phyloP scores from a whole-genome alignment of 2,329 filamentous ascomycete genomes.

The Arthroderma sp. region DNA sequence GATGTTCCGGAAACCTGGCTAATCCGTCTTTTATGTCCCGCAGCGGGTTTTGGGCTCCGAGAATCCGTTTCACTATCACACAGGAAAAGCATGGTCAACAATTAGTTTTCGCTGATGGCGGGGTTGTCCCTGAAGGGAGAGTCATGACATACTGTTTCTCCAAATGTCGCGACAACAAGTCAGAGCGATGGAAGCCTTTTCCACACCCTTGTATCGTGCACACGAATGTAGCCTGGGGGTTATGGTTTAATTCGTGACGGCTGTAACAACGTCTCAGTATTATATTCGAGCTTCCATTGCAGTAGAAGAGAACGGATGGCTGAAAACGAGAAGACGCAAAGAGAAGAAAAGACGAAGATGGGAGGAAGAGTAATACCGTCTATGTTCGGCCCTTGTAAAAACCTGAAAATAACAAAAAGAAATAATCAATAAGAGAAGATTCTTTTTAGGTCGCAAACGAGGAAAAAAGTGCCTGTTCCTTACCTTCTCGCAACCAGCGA shows the following conservation, averaged over 20 bases:
- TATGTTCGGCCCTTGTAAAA: conserved; percentile 38
- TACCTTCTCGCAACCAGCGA: conserved; percentile 36
- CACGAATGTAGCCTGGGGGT: conserved; percentile 32
- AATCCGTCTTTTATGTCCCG: conserved; percentile 5
- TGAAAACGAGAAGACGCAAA: too few relatives aligned
- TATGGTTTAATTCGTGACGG: conserved; percentile 40
- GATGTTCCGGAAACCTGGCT: conserved; percentile 6
- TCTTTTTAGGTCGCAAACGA: conserved; percentile 5
- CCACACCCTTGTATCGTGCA: conserved; percentile 33
- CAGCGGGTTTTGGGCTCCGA: conserved; percentile 1
- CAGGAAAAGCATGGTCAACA: neutral
- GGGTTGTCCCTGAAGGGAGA: neutral
- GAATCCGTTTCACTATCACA: conserved; percentile 2
- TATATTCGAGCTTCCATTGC: neutral
- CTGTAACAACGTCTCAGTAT: conserved; percentile 13
- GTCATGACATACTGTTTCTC: conserved; percentile 33
- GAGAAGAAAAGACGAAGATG: neutral
- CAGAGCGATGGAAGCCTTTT: conserved; percentile 36
- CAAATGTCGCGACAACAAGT: conserved; percentile 36
- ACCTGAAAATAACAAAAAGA: conserved; percentile 21
- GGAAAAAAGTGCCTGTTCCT: conserved; percentile 8
- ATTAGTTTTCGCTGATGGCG: neutral
- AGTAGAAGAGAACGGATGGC: neutral
- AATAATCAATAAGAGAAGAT: neutral
- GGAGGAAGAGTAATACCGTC: conserved; percentile 19